These are phyloP conservation scores for Pseudofabraea citricarpa DNA, from an alignment of 2,329 filamentous ascomycete species.

Conservation along the genomic window DNA sequence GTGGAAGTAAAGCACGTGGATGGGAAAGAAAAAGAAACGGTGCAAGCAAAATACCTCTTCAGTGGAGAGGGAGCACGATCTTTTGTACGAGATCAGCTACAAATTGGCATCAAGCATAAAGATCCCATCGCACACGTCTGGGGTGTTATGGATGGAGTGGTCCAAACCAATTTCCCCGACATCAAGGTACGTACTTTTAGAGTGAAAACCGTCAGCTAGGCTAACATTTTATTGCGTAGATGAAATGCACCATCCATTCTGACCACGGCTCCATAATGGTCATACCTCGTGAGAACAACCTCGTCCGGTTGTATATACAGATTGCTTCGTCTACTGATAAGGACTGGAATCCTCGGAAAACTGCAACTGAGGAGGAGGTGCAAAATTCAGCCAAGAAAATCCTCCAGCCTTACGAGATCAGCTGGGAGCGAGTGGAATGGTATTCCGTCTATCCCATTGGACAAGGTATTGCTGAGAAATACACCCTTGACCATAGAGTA, in stretches of 20 bases:
- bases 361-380: constrained; percentile 59
- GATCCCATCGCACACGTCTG: constrained; percentile 69
- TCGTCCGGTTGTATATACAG: constrained; percentile 68
- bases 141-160: constrained; percentile 72
- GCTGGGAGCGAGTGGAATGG: constrained; percentile 66
- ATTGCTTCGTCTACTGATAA: constrained; percentile 56
- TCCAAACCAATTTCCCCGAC: constrained; percentile 70
- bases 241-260: constrained; percentile 74
- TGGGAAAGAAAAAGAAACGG: constrained; percentile 64
- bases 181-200: constrained; percentile 59
- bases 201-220: constrained; percentile 35
- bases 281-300: constrained; percentile 65
- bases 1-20: constrained; percentile 75
- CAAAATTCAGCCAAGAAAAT: constrained; percentile 62
- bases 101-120: constrained; percentile 67
- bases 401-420: constrained; percentile 60
- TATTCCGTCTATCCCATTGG: constrained; percentile 75
- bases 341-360: constrained; percentile 57
- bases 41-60: constrained; percentile 66
- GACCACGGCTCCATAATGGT: constrained; percentile 73
- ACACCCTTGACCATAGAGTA: constrained; percentile 63
- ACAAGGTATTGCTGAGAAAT: constrained; percentile 65
- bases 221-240: constrained; percentile 36
- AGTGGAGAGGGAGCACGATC: constrained; percentile 68
- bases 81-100: constrained; percentile 57